A percentile compares a stretch with the other conserved stretches of the same genome.
These are phyloP conservation scores for Neodidymelliopsis sp. DNA, from an alignment of 2,329 filamentous ascomycete genomes.

Conservation along the genomic window DNA sequence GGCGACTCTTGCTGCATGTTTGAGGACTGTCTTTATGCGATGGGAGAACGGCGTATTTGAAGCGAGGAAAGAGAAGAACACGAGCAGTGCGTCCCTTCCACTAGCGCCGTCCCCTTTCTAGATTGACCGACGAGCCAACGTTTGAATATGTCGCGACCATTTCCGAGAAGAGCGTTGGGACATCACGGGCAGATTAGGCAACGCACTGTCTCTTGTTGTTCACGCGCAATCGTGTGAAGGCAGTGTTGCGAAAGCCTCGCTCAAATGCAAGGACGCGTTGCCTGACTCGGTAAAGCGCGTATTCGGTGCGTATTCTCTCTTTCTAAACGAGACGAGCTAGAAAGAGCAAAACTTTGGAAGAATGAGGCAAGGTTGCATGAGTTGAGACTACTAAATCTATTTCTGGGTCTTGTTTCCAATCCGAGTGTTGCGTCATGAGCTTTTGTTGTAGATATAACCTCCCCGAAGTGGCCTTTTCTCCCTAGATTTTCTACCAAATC, in stretches of 20 bases:
- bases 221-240: not conserved
- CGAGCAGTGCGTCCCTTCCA: constrained; percentile 1
- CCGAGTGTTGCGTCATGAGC: not conserved
- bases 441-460: constrained; percentile 1
- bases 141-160: constrained; percentile 1
- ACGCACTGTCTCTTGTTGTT: not conserved
- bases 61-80: constrained; percentile 16
- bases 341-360: not conserved
- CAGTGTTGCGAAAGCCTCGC: not conserved
- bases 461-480: not conserved
- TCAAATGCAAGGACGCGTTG: no score
- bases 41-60: constrained; percentile 12
- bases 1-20: constrained; percentile 30
- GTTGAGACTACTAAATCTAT: not conserved
- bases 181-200: not conserved
- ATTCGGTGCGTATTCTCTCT: constrained; percentile 13
- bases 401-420: not conserved
- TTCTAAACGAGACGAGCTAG: constrained; percentile 11
- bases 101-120: not conserved
- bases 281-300: constrained; percentile 9
- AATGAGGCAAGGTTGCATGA: constrained; percentile 6
- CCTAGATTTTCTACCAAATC: no score
- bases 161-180: not conserved
- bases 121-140: not conserved
- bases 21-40: not conserved